Percentiles rank a stretch among this genome's conserved stretches.
Conservation (phyloP, 352 stramenopile species). For the Phytophthora chlamydospora region DNA sequence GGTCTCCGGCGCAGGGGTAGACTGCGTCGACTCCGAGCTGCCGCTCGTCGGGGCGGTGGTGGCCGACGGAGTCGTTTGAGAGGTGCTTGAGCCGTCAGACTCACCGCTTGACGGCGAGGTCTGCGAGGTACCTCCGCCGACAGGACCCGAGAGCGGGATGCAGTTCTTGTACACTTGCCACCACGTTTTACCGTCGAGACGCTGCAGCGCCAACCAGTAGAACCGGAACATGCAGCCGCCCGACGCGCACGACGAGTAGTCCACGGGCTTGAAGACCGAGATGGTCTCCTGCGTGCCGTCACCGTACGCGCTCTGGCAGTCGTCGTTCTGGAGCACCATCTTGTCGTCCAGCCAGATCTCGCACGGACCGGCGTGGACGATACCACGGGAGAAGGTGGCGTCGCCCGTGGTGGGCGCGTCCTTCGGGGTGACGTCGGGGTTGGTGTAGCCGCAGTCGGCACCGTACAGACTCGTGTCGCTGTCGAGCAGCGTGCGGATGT, state of each 20-base stretch:
- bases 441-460: slow-evolving; percentile 34
- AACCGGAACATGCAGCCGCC: slow-evolving; percentile 45
- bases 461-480: slow-evolving; percentile 37
- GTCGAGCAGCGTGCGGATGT: slow-evolving; percentile 40
- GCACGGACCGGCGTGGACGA: slow-evolving; percentile 39
- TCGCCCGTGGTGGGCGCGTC: slow-evolving; percentile 25
- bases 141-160: slow-evolving; percentile 36
- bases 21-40: slow-evolving; percentile 4
- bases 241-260: slow-evolving; percentile 43
- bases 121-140: slow-evolving; percentile 13
- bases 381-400: slow-evolving; percentile 39
- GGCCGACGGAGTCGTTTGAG: not conserved
- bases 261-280: slow-evolving; percentile 39
- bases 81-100: slow-evolving; percentile 2
- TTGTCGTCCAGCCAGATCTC: slow-evolving; percentile 50
- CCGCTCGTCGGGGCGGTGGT: slow-evolving; percentile 6
- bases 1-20: slow-evolving; percentile 15
- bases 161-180: slow-evolving; percentile 61
- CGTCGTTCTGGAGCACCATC: slow-evolving; percentile 41
- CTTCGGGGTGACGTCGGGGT: slow-evolving; percentile 30
- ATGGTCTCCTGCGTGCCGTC: slow-evolving; percentile 28
- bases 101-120: slow-evolving; percentile 6
- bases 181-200: slow-evolving; percentile 21
- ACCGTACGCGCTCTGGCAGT: slow-evolving; percentile 44
- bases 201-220: slow-evolving; percentile 55